phyloP scores from a whole-genome alignment of 2,329 filamentous ascomycete species.

The Capronia epimyces region DNA sequence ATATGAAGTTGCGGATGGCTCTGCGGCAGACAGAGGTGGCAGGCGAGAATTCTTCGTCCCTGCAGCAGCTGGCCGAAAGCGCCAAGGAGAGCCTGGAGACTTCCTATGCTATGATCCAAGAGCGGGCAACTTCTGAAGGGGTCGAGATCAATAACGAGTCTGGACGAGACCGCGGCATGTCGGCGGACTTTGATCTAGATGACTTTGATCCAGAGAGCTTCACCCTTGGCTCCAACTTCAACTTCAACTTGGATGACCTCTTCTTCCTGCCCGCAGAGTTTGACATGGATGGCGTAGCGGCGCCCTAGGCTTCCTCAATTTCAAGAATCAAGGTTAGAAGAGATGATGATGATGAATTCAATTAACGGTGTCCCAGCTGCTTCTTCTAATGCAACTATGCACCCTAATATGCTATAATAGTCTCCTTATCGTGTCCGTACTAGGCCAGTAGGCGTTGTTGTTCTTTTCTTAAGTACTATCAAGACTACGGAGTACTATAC shows the following conservation, averaged over 20 bases:
- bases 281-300: not conserved
- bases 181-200: constrained; percentile 2
- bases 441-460: too few relatives aligned
- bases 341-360: too few relatives aligned
- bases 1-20: constrained; percentile 31
- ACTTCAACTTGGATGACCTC: constrained; percentile 5
- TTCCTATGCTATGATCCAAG: constrained; percentile 8
- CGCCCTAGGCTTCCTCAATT: not conserved
- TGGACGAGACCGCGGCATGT: not conserved
- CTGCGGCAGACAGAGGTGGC: constrained; percentile 27
- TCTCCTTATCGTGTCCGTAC: too few relatives aligned
- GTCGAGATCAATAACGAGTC: not conserved
- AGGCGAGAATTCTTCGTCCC: not conserved
- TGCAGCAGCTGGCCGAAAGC: constrained; percentile 4
- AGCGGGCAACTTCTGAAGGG: constrained; percentile 4
- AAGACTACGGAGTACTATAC: too few relatives aligned
- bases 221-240: not conserved
- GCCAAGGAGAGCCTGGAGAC: constrained; percentile 14
- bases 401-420: too few relatives aligned
- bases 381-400: too few relatives aligned
- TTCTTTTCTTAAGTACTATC: too few relatives aligned
- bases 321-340: too few relatives aligned
- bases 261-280: constrained; percentile 5
- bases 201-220: constrained; percentile 2
- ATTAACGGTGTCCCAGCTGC: too few relatives aligned